phyloP scores from a whole-genome alignment of 257 asterid genomes.

The Primulina tabacum region DNA sequence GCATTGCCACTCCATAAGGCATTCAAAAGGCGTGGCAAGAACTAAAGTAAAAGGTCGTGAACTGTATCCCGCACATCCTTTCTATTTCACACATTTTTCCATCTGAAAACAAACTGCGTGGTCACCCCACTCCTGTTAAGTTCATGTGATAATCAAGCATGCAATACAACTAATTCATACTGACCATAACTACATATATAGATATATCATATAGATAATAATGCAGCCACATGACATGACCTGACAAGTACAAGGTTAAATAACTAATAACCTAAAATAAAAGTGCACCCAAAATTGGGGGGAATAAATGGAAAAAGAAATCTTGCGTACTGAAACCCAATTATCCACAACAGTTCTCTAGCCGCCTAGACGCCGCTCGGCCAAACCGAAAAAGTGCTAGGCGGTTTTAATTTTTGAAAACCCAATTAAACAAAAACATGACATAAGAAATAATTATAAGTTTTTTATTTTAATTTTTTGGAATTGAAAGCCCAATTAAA shows the following conservation, averaged over 20 bases:
- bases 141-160: not conserved
- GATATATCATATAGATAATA: too few relatives aligned
- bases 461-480: too few relatives aligned
- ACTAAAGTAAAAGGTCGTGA: constrained; percentile 14
- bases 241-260: not conserved
- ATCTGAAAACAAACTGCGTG: not conserved
- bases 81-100: not conserved
- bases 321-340: not conserved
- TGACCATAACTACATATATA: not conserved
- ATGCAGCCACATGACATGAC: not conserved
- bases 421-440: too few relatives aligned
- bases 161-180: not conserved
- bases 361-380: too few relatives aligned
- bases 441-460: too few relatives aligned
- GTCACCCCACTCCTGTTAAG: not conserved
- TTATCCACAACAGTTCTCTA: too few relatives aligned
- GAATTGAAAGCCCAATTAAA: too few relatives aligned
- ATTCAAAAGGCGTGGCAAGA: not conserved
- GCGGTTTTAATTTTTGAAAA: too few relatives aligned
- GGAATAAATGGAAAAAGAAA: not conserved
- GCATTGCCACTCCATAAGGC: constrained; percentile 15
- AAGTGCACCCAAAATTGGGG: not conserved
- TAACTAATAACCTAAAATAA: too few relatives aligned
- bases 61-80: not conserved
- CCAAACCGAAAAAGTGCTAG: too few relatives aligned